These are phyloP conservation scores for Xylariomycetidae sp. DNA, from an alignment of 2,329 filamentous ascomycete genomes.

Conservation along the genomic window DNA sequence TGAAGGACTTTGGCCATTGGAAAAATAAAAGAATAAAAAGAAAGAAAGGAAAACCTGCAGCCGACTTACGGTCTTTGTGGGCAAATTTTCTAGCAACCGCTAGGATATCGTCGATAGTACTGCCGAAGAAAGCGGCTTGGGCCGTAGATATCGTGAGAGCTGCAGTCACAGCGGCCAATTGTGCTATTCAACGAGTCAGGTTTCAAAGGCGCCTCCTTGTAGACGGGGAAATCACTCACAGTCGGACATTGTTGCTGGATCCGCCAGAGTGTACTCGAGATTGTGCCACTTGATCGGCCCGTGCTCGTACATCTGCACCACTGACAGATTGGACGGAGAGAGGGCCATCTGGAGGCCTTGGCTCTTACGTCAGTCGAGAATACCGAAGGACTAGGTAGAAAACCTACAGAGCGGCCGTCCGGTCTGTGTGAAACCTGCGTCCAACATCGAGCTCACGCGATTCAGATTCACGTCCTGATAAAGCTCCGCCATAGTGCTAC, in stretches of 20 bases:
- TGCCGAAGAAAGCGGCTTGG: too few relatives aligned
- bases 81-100: slow-evolving; percentile 56
- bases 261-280: slow-evolving; percentile 44
- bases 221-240: slow-evolving; percentile 40
- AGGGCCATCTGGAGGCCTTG: slow-evolving; percentile 55
- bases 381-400: neutral
- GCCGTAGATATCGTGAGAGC: slow-evolving; percentile 52
- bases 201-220: too few relatives aligned
- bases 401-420: slow-evolving; percentile 60
- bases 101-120: slow-evolving; percentile 70
- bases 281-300: slow-evolving; percentile 56
- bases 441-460: slow-evolving; percentile 64
- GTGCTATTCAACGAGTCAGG: too few relatives aligned
- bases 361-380: slow-evolving; percentile 4
- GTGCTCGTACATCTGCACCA: slow-evolving; percentile 54
- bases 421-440: slow-evolving; percentile 72
- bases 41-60: neutral
- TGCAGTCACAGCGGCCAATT: slow-evolving; percentile 56
- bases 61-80: slow-evolving; percentile 30
- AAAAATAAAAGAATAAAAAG: too few relatives aligned
- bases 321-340: slow-evolving; percentile 56
- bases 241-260: slow-evolving; percentile 46
- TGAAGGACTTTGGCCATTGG: too few relatives aligned
- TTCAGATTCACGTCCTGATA: slow-evolving; percentile 60
- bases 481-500: slow-evolving; percentile 65